Evolutionary conservation across 768 basidiomycete genomes (phyloP).

Genomic region (Leccinum barrowsii): DNA sequence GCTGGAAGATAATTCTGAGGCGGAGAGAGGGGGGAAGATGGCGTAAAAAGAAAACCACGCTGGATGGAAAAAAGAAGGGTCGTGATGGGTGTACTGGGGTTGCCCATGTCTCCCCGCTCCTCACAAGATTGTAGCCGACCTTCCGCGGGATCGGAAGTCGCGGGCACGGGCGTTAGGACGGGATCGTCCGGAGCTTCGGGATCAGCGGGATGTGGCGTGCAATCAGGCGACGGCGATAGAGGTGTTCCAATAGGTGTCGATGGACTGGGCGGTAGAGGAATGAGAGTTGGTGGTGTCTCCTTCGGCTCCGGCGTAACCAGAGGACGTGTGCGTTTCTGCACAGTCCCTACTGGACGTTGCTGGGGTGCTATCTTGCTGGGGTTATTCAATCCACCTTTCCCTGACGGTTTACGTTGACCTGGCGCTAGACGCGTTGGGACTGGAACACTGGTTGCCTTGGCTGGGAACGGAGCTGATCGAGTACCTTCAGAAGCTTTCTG

Average conservation of each 20-base stretch:
- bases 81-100: slow-evolving; percentile 61
- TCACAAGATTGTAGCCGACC: background rate
- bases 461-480: slow-evolving; percentile 5
- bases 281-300: slow-evolving; percentile 12
- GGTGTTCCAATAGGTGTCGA: slow-evolving; percentile 18
- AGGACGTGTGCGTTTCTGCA: slow-evolving; percentile 12
- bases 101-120: background rate
- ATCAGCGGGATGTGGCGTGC: slow-evolving; percentile 1
- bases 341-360: slow-evolving; percentile 6
- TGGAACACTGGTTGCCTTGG: slow-evolving; percentile 7
- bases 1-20: slow-evolving; percentile 41
- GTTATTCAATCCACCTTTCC: slow-evolving; percentile 10
- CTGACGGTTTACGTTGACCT: slow-evolving; percentile 8
- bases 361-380: background rate
- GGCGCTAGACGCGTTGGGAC: background rate
- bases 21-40: slow-evolving; percentile 59
- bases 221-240: slow-evolving; percentile 19
- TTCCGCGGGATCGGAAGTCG: background rate
- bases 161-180: background rate
- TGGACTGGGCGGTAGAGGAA: slow-evolving; percentile 23
- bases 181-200: slow-evolving; percentile 4
- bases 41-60: slow-evolving; percentile 64
- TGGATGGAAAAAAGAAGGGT: slow-evolving; percentile 59
- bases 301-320: slow-evolving; percentile 12
- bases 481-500: slow-evolving; percentile 10